A percentile compares a stretch with the other conserved stretches of the same genome.
Conservation (phyloP, 1,284 basidiomycete genomes). For the Farysia itapuensis region DNA sequence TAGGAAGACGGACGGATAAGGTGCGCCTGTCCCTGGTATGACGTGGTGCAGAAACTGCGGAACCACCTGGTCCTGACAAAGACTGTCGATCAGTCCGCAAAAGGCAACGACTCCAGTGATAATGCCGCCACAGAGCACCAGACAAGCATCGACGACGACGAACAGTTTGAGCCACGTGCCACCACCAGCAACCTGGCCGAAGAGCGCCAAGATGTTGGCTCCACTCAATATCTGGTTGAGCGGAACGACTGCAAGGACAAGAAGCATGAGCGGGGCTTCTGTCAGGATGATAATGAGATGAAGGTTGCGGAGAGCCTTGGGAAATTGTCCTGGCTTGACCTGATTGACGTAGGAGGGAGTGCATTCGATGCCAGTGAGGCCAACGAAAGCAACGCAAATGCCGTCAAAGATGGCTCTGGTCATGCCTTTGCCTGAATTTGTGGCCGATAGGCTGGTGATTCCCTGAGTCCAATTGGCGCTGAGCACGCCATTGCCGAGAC, state of each 20-base stretch:
- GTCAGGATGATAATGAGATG: constrained; percentile 32
- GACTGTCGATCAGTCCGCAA: constrained; percentile 25
- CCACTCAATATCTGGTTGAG: constrained; percentile 19
- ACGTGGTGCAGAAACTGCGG: constrained; percentile 65
- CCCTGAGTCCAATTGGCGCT: constrained; percentile 30
- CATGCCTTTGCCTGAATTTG: constrained; percentile 18
- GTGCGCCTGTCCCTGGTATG: constrained; percentile 66
- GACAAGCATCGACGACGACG: constrained; percentile 36
- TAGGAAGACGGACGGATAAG: constrained; percentile 65
- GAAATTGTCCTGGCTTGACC: constrained; percentile 37
- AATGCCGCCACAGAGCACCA: constrained; percentile 47
- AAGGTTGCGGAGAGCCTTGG: constrained; percentile 37
- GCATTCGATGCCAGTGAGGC: constrained; percentile 46
- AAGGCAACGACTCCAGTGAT: constrained; percentile 40
- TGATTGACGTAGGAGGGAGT: constrained; percentile 39
- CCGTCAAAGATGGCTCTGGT: constrained; percentile 41
- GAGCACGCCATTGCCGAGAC: constrained; percentile 21
- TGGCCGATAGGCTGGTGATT: constrained; percentile 7
- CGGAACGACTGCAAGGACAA: constrained; percentile 33
- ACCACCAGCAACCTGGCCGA: constrained; percentile 18
- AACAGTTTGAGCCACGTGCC: constrained; percentile 38
- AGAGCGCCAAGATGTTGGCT: constrained; percentile 33
- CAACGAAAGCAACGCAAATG: constrained; percentile 42
- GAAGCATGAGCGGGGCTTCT: constrained; percentile 41
- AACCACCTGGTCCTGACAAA: constrained; percentile 65